phyloP scores from a whole-genome alignment of 192 early-diverging fungal species.

The Coemansia sp. region DNA sequence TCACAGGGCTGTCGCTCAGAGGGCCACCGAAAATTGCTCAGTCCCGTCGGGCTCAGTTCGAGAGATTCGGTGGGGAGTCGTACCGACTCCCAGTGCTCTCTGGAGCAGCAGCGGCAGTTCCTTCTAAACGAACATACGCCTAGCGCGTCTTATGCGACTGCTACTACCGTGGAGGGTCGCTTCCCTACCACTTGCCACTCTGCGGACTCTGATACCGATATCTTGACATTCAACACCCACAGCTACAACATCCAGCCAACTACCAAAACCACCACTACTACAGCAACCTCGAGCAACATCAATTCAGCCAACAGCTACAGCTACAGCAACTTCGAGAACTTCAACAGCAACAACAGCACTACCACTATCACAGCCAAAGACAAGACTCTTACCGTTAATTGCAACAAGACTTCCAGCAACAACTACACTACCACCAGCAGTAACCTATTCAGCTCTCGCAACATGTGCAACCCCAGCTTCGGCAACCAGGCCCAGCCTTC shows the following conservation, averaged over 20 bases:
- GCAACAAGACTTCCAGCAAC: not conserved
- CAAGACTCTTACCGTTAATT: not conserved
- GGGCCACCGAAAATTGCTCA: conserved; percentile 30
- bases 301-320: not conserved
- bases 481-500: not conserved
- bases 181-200: conserved; percentile 13
- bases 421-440: not conserved
- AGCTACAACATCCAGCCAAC: conserved; percentile 9
- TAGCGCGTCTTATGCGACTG: conserved; percentile 26
- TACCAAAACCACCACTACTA: not conserved
- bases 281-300: conserved; percentile 12
- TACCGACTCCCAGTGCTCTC: not conserved
- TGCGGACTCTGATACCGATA: conserved; percentile 46
- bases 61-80: conserved; percentile 13
- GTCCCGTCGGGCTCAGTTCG: not conserved
- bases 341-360: conserved; percentile 10
- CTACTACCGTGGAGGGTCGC: conserved; percentile 8
- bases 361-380: not conserved
- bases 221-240: conserved; percentile 25
- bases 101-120: conserved; percentile 11
- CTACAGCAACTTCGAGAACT: conserved; percentile 9
- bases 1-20: conserved; percentile 49
- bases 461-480: not conserved
- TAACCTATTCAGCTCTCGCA: conserved; percentile 4
- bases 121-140: conserved; percentile 27